Percentiles rank a stretch among this genome's conserved stretches.
phyloP scores from a whole-genome alignment of 768 basidiomycete genomes.

The Naganishia kalamii region DNA sequence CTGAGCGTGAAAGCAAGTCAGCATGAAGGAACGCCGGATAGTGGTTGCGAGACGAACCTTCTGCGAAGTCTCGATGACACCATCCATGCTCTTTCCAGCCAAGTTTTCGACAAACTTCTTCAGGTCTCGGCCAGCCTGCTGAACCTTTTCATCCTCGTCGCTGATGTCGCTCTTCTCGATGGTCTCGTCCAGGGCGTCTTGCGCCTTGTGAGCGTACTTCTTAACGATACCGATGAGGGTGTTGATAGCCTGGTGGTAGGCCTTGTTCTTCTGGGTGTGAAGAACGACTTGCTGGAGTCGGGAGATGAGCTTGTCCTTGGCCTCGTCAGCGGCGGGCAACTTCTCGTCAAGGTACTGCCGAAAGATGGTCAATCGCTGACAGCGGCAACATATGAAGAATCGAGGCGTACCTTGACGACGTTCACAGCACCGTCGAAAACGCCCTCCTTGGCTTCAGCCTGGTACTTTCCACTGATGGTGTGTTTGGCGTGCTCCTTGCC shows the following conservation, averaged over 20 bases:
- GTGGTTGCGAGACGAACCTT: conserved; percentile 25
- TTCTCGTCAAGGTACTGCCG: conserved; percentile 47
- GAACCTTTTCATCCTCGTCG: conserved; percentile 44
- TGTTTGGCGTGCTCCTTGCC: conserved; percentile 44
- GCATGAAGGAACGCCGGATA: neutral
- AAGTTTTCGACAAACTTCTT: conserved; percentile 47
- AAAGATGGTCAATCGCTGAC: neutral
- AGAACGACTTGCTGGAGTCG: conserved; percentile 44
- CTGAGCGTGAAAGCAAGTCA: neutral
- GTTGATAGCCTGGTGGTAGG: conserved; percentile 46
- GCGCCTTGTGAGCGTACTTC: conserved; percentile 47
- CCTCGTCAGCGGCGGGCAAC: conserved; percentile 45
- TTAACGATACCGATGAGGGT: conserved; percentile 46
- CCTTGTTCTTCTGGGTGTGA: conserved; percentile 44
- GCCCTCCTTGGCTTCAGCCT: conserved; percentile 42
- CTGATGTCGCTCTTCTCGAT: conserved; percentile 38
- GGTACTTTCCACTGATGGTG: conserved; percentile 41
- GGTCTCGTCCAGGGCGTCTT: conserved; percentile 42
- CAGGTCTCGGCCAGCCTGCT: conserved; percentile 46
- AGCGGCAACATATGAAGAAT: neutral
- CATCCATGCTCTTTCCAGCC: conserved; percentile 46
- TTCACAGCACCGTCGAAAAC: conserved; percentile 36
- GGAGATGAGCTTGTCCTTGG: conserved; percentile 46
- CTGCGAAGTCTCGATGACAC: conserved; percentile 38
- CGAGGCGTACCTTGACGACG: conserved; percentile 23